Base-by-base conservation (phyloP, 352 stramenopile genomes). In the Elongisporangium undulatum region DNA sequence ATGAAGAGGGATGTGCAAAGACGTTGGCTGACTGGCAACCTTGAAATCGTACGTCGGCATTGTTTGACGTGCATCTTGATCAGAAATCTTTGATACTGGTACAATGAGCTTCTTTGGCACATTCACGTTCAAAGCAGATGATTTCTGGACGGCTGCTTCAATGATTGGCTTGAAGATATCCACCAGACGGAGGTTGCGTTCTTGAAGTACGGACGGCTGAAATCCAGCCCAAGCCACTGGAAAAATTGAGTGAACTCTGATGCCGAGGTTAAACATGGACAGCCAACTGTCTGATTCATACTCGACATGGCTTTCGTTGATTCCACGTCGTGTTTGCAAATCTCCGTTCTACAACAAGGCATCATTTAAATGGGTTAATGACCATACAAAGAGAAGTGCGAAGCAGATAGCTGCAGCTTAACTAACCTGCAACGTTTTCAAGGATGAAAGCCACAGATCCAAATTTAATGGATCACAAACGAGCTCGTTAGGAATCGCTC, bases 221-320 rank as follows among this genome's bases (percentile, higher is more conserved):
- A 92, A 87, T 2, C 82, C 77, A 54, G 85, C 87, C 82, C 85
- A 94, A 2, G 85, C 72, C 2, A 92, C 77, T 17, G 85, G 79
- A 34, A 94, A 95, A 3, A 94, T 71, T 12, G 87, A 92, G 63
- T 95, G 87, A 16, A 94, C 72, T 9, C 86, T 85, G 59, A 95
- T 95, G 19, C 87, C 87, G 19, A 95, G 73, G 45, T 95, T 95
- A 63, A 95, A 95, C 76, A 94, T 94, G 6, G 85, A 87, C 49
- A 95, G 61, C 87, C 87, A 95, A 49, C 76, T 93, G 55, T 95
- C 87, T 3, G 85, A 93, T 60, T 95, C 87, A 57, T 94, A 95
- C 69, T 95, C 87, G 29, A 95, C 83, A 51, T 95, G 87, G 58
- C 79, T 82, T 60, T 94, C 69, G 54, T 85, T 58, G 22, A 92